These are phyloP conservation scores for Tillandsia fasciculata DNA, from an alignment of 176 grass and related monocot species.

Conservation along the genomic window DNA sequence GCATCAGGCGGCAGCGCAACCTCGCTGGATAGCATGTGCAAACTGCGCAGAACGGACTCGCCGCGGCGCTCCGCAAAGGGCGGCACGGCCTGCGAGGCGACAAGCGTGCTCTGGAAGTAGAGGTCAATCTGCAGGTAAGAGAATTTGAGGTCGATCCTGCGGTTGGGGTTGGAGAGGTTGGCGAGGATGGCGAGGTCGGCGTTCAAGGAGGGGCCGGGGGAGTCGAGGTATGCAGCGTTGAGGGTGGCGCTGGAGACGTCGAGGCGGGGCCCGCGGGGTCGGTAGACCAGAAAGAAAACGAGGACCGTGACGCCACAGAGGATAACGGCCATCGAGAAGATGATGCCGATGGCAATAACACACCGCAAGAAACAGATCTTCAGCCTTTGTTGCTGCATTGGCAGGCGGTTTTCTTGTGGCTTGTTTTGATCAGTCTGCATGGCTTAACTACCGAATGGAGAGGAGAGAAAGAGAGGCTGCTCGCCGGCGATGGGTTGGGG, in stretches of 20 bases:
- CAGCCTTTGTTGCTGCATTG: background rate
- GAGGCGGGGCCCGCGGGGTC: constrained; percentile 45
- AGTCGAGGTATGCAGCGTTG: constrained; percentile 67
- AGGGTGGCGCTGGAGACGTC: constrained; percentile 49
- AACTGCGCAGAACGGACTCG: constrained; percentile 17
- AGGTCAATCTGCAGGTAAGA: constrained; percentile 77
- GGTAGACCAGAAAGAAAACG: constrained; percentile 63
- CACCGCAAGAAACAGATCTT: constrained; percentile 10
- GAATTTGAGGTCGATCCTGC: constrained; percentile 37
- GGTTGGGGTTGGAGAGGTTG: constrained; percentile 62
- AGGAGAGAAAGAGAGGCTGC: background rate
- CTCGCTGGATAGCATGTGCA: constrained; percentile 46
- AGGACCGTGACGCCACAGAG: constrained; percentile 44
- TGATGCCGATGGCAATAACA: constrained; percentile 35
- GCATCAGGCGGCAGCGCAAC: constrained; percentile 14
- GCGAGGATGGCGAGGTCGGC: constrained; percentile 59
- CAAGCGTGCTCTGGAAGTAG: constrained; percentile 38
- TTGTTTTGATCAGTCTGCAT: constrained; percentile 5
- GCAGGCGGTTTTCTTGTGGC: constrained; percentile 3
- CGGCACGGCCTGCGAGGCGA: constrained; percentile 42
- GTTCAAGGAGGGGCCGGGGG: constrained; percentile 41
- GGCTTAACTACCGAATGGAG: background rate
- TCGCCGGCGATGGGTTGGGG: background rate
- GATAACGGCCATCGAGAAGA: constrained; percentile 65
- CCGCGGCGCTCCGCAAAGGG: constrained; percentile 33